Evolutionary conservation across 495 filamentous ascomycete genomes (phyloP), one percentile per base, ranked within the genome.

Genomic region (Clohesyomyces aquaticus): DNA sequence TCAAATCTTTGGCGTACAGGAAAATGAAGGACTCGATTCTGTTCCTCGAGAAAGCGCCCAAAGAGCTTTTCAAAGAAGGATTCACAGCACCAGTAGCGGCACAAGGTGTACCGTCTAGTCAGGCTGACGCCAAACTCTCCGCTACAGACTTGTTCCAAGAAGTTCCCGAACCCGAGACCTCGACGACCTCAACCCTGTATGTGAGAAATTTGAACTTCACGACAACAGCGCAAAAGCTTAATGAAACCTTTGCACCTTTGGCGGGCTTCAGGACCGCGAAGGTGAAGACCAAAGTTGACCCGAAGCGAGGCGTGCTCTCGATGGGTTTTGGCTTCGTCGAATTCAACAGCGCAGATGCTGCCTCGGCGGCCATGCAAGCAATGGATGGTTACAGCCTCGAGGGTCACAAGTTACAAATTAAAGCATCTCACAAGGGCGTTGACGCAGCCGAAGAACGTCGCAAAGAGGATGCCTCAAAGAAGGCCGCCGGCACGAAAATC

Each of bases 31-130:
- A 93, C 60, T 93, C 90, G 4, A 85, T 98, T 28, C 77, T 99
- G 19, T 97, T 95, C 72, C 80, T 99, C 26, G 94, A 99, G 72
- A 96, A 95, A 73, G 94, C 88, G 0, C 94, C 94, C 6, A 90
- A 88, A 73, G 83, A 89, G 63, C 72, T 98, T 26, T 96, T 98
- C 69, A 64, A 66, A 35, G 43, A 54, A 12, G 53, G 58, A 4
- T 22, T 59, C 16, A 43, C 45, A 4, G 22, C 25, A 22, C 35
- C 61, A 14, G 29, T 21, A 18, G 18, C 25, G 11, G n/a, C 63
- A 9, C 48, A 22, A 25, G 68, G 63, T 78, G 77, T 51, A 8
- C 22, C 42, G 16, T n/a, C 56, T n/a, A 46, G 66, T 14, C 29
- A 53, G n/a, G 29, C 52, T 22, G 48, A 3, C 9, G 61, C 69